Base-by-base conservation (phyloP, 2,329 filamentous ascomycete species). In the Onygenales sp. region DNA sequence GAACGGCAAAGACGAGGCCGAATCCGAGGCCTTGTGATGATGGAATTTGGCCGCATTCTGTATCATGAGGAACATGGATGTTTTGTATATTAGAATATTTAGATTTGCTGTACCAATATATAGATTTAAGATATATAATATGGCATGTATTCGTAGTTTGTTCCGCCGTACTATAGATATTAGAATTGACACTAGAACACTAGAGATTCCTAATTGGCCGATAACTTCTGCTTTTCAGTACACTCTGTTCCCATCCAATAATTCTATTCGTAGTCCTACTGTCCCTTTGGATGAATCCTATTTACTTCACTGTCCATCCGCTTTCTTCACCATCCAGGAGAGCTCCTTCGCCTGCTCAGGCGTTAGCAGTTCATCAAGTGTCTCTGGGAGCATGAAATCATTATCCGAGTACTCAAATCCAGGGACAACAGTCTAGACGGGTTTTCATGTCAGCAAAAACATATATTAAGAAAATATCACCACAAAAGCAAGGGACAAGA, bases 401-500 rank as follows among this genome's bases (percentile, higher is more conserved):
- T 87, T 82, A 64, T 87, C 83, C 54, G 72, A 74, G 59, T 74
- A 85, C 61, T 86, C 83, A 61, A 87, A 87, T 0, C 84, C 84
- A 0, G 84, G 83, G 6, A 85, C 74, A 1, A 85, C 83, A 0
- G 81, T 85, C 71, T 72, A 52, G 8, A 48, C 10, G 51, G 17
- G n/a, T 21, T 53, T 49, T 27, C 34, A 52, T 48, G 53, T 40
- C 53, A 54, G 34, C 53, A 48, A 39, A 31, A 46, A 48, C 42
- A 17, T 32, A 51, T 39, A 53, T 8, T 21, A 31, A 40, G 44
- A 43, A 47, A 42, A 21, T 27, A 17, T 21, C 6, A n/a, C 37
- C n/a, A 32, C 3, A 8, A 45, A 53, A 31, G 36, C 32, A 51
- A 44, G 2, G 27, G 42, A 45, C 44, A 42, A 54, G 14, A 42